These are phyloP conservation scores for Malassezia psittaci DNA, from an alignment of 1,284 basidiomycete species.

Conservation along the genomic window DNA sequence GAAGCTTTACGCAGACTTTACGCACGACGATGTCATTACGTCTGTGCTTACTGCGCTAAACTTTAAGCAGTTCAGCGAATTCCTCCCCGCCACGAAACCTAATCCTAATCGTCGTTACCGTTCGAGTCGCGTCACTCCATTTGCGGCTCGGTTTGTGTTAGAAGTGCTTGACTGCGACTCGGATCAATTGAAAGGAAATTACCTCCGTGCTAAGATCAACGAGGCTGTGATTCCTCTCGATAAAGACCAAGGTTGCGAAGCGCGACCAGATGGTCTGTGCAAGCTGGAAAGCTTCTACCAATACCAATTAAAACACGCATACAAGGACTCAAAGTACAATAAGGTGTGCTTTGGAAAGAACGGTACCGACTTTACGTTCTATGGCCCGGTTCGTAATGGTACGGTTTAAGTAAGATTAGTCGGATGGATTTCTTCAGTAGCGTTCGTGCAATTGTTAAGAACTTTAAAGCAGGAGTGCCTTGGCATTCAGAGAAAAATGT, in stretches of 20 bases:
- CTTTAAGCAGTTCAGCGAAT: slow-evolving; percentile 31
- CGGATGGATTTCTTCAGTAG: too few relatives aligned
- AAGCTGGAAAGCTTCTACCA: slow-evolving; percentile 63
- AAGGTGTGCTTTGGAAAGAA: slow-evolving; percentile 33
- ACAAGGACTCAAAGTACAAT: slow-evolving; percentile 33
- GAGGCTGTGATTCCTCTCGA: slow-evolving; percentile 57
- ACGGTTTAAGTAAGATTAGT: neutral
- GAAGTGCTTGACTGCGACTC: slow-evolving; percentile 28
- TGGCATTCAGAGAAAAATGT: too few relatives aligned
- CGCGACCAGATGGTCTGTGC: slow-evolving; percentile 66
- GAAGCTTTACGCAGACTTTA: slow-evolving; percentile 37
- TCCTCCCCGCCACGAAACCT: slow-evolving; percentile 21
- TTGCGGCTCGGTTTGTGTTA: slow-evolving; percentile 27
- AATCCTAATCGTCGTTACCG: slow-evolving; percentile 26
- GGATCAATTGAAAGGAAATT: slow-evolving; percentile 47
- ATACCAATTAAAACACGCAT: slow-evolving; percentile 22
- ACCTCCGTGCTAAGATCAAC: slow-evolving; percentile 71
- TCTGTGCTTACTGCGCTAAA: slow-evolving; percentile 38
- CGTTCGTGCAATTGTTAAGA: too few relatives aligned
- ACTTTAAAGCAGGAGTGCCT: too few relatives aligned
- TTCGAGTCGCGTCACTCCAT: slow-evolving; percentile 29
- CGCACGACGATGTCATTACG: slow-evolving; percentile 37
- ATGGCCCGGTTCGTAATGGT: neutral
- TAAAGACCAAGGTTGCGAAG: slow-evolving; percentile 58
- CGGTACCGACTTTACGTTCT: slow-evolving; percentile 27